Percentiles rank a stretch among this genome's conserved stretches.
Evolutionary conservation across 2,329 filamentous ascomycete genomes (phyloP).

Genomic region (Trichoderma lentiforme): DNA sequence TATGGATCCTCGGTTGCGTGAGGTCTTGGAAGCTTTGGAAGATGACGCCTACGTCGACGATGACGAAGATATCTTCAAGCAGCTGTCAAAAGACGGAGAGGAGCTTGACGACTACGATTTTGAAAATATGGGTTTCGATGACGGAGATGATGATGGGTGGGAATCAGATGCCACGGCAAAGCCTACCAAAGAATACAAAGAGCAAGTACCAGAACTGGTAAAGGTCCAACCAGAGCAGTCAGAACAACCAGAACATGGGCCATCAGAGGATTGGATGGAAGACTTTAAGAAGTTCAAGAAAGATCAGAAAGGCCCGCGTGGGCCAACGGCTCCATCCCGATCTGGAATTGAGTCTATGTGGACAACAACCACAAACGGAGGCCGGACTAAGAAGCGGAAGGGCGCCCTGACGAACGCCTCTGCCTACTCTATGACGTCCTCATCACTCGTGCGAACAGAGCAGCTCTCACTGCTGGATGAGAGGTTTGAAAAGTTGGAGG

Average conservation of each 20-base stretch:
- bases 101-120: constrained; percentile 81
- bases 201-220: constrained; percentile 49
- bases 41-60: constrained; percentile 93
- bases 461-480: constrained; percentile 81
- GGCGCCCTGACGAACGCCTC: constrained; percentile 86
- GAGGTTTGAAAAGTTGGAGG: constrained; percentile 87
- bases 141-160: constrained; percentile 77
- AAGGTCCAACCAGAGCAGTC: constrained; percentile 40
- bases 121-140: constrained; percentile 59
- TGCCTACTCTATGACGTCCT: constrained; percentile 88
- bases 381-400: constrained; percentile 89
- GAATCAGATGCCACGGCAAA: constrained; percentile 91
- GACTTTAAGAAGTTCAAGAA: constrained; percentile 95
- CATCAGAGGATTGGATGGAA: constrained; percentile 79
- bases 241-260: constrained; percentile 51
- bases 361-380: constrained; percentile 74
- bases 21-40: constrained; percentile 88
- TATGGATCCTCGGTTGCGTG: constrained; percentile 90
- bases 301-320: constrained; percentile 55
- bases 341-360: constrained; percentile 68
- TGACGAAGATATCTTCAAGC: constrained; percentile 79
- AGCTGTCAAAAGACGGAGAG: constrained; percentile 64
- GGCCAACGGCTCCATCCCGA: constrained; percentile 42
- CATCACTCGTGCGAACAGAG: constrained; percentile 81
- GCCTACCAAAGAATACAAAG: constrained; percentile 58